Conservation (phyloP, 305 asterid species). For the Fraxinus platypoda region DNA sequence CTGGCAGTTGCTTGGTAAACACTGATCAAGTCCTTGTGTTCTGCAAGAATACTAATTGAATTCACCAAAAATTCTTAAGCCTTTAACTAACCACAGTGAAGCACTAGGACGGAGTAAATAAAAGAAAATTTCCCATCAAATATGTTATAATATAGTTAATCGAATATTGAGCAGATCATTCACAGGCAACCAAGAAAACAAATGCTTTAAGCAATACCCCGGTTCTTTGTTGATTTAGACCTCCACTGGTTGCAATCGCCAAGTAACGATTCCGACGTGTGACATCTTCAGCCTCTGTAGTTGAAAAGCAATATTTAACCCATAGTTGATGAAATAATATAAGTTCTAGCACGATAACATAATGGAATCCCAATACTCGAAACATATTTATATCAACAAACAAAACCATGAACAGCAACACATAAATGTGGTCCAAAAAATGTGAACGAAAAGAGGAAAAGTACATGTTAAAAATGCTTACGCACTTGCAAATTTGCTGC, state of each 20-base stretch:
- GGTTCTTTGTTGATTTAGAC: conserved; percentile 96
- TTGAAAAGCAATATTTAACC: conserved; percentile 21
- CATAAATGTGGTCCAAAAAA: conserved; percentile 13
- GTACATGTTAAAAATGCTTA: conserved; percentile 8
- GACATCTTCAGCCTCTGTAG: conserved; percentile 64
- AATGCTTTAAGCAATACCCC: conserved; percentile 57
- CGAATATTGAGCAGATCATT: background rate
- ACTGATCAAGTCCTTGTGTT: background rate
- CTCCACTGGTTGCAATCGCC: conserved; percentile 95
- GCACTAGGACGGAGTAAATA: background rate
- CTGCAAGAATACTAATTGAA: background rate
- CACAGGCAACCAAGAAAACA: background rate
- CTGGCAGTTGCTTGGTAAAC: background rate
- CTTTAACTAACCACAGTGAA: background rate
- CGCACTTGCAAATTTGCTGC: conserved; percentile 70
- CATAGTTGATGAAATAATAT: background rate
- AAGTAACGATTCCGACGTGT: conserved; percentile 67
- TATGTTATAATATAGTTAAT: background rate
- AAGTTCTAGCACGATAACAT: background rate
- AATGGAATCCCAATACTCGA: conserved; percentile 12
- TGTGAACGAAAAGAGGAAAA: background rate
- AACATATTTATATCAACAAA: conserved; percentile 12
- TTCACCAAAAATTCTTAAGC: background rate
- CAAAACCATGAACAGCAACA: conserved; percentile 1
- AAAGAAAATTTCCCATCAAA: background rate